Base-by-base conservation (phyloP, 805 yeast species). In the Torulaspora microellipsoides region DNA sequence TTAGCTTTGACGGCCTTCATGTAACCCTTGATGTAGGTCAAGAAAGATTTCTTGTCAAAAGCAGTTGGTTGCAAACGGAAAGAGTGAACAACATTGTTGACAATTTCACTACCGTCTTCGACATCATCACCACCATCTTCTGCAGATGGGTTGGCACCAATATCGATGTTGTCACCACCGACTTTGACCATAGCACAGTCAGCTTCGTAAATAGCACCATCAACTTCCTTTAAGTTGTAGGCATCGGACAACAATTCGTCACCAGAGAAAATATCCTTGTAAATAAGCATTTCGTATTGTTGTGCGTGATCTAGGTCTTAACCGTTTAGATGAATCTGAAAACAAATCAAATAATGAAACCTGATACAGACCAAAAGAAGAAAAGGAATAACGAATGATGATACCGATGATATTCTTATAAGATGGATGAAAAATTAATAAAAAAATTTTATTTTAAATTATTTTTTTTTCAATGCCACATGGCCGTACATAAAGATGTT, bases 61-160 rank as follows among this genome's bases (percentile, higher is more conserved):
- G 76, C 78, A 54, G 99, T 93, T 73, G 78, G 87, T 76, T 87
- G 96, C 69, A 93, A 83, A 79, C 97, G 87, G 93, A 93, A 90
- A 57, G 97, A 88, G 90, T 89, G 81, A 62, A 91, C 97, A 69
- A 93, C 87, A 79, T 93, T 93, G 95, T 91, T 93, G 69, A 93
- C 97, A 63, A 87, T 79, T 75, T 84, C 91, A 61, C 77, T 76
- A 72, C 83, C 87, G 42, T 85, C 95, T 63, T 88, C 98, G 41
- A 80, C 68, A 46, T 72, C 90, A 30, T 85, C 96, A 43, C 67
- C 88, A 69, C 75, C 97, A 59, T 77, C 98, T 76, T 93, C 99
- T 59, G 98, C 97, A 64, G 96, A 88, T 67, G 99, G 97, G 84
- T 93, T 93, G 66, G 96, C 99, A 76, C 99, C 99, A 71, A 93